Evolutionary conservation across 495 filamentous ascomycete species (phyloP), one percentile per base, ranked within the genome.

Genomic region (Penicillium steckii): DNA sequence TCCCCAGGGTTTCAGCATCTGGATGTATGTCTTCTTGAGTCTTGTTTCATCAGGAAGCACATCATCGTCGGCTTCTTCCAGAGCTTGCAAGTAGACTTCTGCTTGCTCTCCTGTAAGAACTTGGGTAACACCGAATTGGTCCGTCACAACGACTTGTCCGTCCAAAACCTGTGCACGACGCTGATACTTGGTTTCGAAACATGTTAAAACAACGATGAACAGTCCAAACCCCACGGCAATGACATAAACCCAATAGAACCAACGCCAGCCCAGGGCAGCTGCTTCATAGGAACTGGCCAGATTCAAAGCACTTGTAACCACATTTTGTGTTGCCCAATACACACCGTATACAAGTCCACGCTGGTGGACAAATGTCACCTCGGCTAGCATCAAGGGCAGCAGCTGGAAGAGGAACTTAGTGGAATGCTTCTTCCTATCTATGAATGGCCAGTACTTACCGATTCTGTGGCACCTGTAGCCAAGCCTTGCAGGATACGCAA

Each of bases 241-340:
- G 0, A 61, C 57, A 27, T 61, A 70, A 0, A 72, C 60, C 69
- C 69, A 70, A 52, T 72, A 72, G 44, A 68, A 71, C 69, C 69
- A 72, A 33, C 69, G 59, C 68, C 68, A 72, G 12, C 65, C 65
- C 1, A 68, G 48, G 15, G 63, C 63, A 2, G 59, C 67, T 0
- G 56, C 62, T 35, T 69, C 63, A 46, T 70, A 71, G 2, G 67
- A 69, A 17, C 48, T 57, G 9, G 67, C 69, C 10, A 70, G 44
- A 26, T 62, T 69, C 9, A 71, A 47, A 32, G 47, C 49, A 8
- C 61, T 60, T 30, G 68, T 64, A 4, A 73, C 56, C 8, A 59
- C 48, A 44, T 67, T 73, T 44, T 73, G 69, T 1, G 64, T 59
- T 29, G 66, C 54, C 67, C 69, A 73, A 30, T 72, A 70, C 0